Percentiles rank a stretch among this genome's conserved stretches.
Conservation (phyloP, 2,329 filamentous ascomycete genomes). For the Paecilomyces formosus region DNA sequence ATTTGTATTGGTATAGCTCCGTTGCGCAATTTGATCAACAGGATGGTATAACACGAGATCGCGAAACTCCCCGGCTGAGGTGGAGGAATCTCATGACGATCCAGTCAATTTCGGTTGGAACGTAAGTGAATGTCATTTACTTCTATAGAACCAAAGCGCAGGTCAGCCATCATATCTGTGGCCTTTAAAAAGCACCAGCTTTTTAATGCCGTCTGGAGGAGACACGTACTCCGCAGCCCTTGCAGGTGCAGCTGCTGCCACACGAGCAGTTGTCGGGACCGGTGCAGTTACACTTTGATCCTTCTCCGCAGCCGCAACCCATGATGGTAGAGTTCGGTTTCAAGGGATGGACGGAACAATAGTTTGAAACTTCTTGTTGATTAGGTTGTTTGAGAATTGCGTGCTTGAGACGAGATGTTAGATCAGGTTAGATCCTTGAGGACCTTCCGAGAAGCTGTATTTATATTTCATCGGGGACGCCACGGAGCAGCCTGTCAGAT, state of each 20-base stretch:
- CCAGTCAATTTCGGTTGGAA: neutral
- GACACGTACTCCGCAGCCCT: conserved; percentile 31
- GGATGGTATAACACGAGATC: no score
- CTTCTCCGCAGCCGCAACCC: conserved; percentile 27
- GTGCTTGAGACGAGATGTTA: neutral
- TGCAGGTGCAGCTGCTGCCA: conserved; percentile 25
- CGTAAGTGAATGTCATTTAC: neutral
- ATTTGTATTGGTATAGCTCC: no score
- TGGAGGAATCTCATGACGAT: neutral
- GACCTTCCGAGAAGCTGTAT: neutral
- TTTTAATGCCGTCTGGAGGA: neutral
- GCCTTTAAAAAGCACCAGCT: neutral
- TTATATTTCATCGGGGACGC: neutral
- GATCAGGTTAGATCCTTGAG: neutral
- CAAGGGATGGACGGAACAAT: neutral
- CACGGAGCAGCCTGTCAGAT: neutral
- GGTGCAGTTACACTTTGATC: conserved; percentile 24
- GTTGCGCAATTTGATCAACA: no score
- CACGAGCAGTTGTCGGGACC: conserved; percentile 26
- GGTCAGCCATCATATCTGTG: conserved; percentile 1
- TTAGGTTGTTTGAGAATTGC: neutral
- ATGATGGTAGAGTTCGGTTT: conserved; percentile 12
- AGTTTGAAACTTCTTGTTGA: neutral
- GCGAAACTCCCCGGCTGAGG: no score
- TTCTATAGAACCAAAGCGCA: neutral